A percentile compares a stretch with the other conserved stretches of the same genome.
Conservation (phyloP, 2,329 filamentous ascomycete species). For the Paecilomyces fulvus region DNA sequence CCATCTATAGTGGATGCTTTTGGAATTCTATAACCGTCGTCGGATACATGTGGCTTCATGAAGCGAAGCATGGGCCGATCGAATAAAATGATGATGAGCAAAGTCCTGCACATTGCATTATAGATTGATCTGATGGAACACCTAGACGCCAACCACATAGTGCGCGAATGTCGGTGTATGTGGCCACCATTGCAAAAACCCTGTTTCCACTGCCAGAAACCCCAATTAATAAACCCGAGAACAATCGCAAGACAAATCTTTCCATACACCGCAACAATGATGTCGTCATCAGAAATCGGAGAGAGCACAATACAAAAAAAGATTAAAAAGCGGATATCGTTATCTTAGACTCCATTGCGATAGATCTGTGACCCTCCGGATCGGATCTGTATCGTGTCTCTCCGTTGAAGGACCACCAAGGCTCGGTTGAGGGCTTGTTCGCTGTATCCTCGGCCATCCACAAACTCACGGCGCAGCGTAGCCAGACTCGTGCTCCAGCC, state of each 20-base stretch:
- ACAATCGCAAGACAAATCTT: neutral
- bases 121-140: neutral
- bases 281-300: neutral
- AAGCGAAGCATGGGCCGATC: too few relatives aligned
- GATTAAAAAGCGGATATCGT: neutral
- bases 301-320: neutral
- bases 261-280: neutral
- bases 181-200: neutral
- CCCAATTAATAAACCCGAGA: neutral
- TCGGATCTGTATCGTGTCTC: constrained; percentile 59
- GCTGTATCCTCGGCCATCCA: constrained; percentile 81
- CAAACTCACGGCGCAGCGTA: constrained; percentile 80
- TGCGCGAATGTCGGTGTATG: neutral
- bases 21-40: too few relatives aligned
- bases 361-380: constrained; percentile 43
- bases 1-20: too few relatives aligned
- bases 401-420: constrained; percentile 73
- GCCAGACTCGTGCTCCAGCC: constrained; percentile 91
- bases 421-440: constrained; percentile 80
- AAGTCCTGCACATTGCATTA: neutral
- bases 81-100: too few relatives aligned
- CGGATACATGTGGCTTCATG: too few relatives aligned
- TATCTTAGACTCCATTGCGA: constrained; percentile 35
- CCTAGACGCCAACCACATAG: neutral
- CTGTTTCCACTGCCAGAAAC: neutral